Conservation (phyloP, 306 rosid species). For the Quercus ilex region DNA sequence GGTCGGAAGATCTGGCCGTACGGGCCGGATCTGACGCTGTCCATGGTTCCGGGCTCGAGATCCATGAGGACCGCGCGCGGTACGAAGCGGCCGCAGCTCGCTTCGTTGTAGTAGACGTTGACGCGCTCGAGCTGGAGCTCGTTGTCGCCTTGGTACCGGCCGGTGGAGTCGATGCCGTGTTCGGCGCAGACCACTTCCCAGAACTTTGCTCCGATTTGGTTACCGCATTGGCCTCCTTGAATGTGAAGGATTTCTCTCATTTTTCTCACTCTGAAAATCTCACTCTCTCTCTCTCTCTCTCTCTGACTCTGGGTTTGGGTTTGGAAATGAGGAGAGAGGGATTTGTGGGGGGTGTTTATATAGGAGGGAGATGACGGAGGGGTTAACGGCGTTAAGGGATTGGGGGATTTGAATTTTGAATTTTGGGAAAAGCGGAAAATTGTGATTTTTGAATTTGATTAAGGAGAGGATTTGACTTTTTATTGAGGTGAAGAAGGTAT, state of each 20-base stretch:
- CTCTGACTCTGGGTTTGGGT: not conserved
- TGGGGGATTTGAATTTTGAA: constrained; percentile 39
- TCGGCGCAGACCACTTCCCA: constrained; percentile 73
- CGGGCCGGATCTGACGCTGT: constrained; percentile 63
- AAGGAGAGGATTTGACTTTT: not conserved
- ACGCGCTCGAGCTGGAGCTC: constrained; percentile 67
- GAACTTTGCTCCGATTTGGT: constrained; percentile 76
- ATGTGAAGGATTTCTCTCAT: constrained; percentile 71
- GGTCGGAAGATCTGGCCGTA: constrained; percentile 70
- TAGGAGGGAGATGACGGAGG: constrained; percentile 25
- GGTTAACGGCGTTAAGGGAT: constrained; percentile 31
- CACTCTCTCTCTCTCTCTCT: not conserved
- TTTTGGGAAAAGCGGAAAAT: constrained; percentile 11
- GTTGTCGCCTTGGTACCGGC: constrained; percentile 52
- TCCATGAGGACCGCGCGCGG: constrained; percentile 69
- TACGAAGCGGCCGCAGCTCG: constrained; percentile 58
- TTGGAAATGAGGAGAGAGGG: not conserved
- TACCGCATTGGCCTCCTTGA: constrained; percentile 69
- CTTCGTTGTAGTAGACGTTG: constrained; percentile 69
- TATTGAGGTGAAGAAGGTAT: not conserved
- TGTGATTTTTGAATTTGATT: constrained; percentile 1
- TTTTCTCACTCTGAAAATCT: not conserved
- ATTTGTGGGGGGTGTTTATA: not conserved
- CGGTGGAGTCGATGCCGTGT: constrained; percentile 64
- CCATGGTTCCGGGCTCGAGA: constrained; percentile 72